These are phyloP conservation scores for Diaporthe aspalathi DNA, from an alignment of 2,329 filamentous ascomycete genomes.

Conservation along the genomic window DNA sequence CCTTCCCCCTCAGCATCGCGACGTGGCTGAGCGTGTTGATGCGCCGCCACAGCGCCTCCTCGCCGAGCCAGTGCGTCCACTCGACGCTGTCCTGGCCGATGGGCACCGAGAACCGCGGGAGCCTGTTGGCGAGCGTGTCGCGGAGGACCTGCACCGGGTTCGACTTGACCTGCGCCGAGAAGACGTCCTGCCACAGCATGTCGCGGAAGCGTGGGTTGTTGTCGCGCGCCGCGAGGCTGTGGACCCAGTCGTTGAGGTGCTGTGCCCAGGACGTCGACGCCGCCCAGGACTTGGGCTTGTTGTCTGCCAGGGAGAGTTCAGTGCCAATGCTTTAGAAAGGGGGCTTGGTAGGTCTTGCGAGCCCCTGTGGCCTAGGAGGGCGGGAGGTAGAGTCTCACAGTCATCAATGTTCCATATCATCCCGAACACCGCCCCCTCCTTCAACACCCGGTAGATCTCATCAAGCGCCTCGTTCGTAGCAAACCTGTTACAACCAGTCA, in stretches of 20 bases:
- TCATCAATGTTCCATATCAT: slow-evolving; percentile 82
- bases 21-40: slow-evolving; percentile 77
- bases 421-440: slow-evolving; percentile 69
- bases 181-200: slow-evolving; percentile 71
- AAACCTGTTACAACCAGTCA: slow-evolving; percentile 64
- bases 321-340: not conserved
- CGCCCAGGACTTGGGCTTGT: slow-evolving; percentile 68
- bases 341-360: not conserved
- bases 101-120: slow-evolving; percentile 69
- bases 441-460: slow-evolving; percentile 75
- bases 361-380: not conserved
- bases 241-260: slow-evolving; percentile 69
- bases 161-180: slow-evolving; percentile 67
- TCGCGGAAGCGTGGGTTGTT: slow-evolving; percentile 74
- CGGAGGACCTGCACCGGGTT: slow-evolving; percentile 64
- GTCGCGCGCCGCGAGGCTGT: slow-evolving; percentile 62
- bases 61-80: slow-evolving; percentile 68
- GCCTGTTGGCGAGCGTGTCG: slow-evolving; percentile 52
- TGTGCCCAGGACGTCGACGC: slow-evolving; percentile 71
- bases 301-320: slow-evolving; percentile 61
- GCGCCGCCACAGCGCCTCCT: slow-evolving; percentile 72
- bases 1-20: slow-evolving; percentile 65
- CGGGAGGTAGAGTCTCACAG: slow-evolving; percentile 59
- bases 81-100: slow-evolving; percentile 66
- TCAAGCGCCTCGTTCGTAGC: slow-evolving; percentile 69